Evolutionary conservation across 169 alveolate genomes (phyloP), one percentile per base, ranked within the genome.

Genomic region (Cryptosporidium bovis): DNA sequence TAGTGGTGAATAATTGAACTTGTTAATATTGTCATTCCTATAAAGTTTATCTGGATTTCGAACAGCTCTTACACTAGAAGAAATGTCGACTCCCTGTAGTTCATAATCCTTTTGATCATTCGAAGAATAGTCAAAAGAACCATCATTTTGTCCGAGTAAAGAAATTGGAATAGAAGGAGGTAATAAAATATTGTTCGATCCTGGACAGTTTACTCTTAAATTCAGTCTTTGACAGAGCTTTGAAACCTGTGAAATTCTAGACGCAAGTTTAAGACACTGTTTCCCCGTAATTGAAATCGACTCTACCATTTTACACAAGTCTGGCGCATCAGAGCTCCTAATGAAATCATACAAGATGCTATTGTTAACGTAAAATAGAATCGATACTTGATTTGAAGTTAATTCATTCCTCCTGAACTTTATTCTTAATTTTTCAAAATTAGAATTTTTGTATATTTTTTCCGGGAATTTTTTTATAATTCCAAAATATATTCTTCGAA

Each of bases 241-340:
- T 16, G 71, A 60, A 18, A 77, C 77, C 40, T 77, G 87, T 4
- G 87, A 60, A 27, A 77, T 77, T 60, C 87, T 56, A 20, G 87
- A 77, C 3, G 71, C 87, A 2, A 77, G 51, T 77, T 77, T 77
- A 40, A 77, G 71, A 44, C 71, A 60, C 20, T 29, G 77, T 13
- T 27, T 77, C 56, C 64, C 87, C 13, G 66, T 77, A 29, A 24
- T 20, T 18, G 31, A 12, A 24, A 77, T 34, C 18, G 48, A 62
- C 13, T 58, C 66, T 27, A 15, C 2, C 0, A 77, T 24, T 33
- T 33, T 12, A 13, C 40, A 24, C 18, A 20, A 36, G 7, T 20
- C 34, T 15, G 6, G 27, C 15, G 33, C 15, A 27, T 10, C 36
- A 34, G 24, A n/a, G 48, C 50, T 3, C n/a, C 7, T 6, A 60